These are phyloP conservation scores for Allium cepa DNA, from an alignment of 106 monocot genomes.

Conservation along the genomic window DNA sequence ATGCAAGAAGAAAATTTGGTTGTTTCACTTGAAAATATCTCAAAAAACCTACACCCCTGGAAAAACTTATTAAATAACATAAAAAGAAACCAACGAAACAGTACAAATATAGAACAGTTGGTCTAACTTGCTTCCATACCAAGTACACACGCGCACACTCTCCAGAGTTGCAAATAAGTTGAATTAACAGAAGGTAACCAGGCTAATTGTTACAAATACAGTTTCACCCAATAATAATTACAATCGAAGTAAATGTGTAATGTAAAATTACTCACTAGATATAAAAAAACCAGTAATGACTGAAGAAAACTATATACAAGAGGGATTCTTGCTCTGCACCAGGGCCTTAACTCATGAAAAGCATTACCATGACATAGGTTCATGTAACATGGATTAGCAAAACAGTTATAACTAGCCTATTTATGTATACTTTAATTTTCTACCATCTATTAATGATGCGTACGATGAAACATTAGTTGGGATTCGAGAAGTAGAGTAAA, in stretches of 20 bases:
- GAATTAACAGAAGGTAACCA: background rate
- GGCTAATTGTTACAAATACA: background rate
- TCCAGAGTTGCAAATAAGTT: background rate
- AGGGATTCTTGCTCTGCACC: slow-evolving; percentile 74
- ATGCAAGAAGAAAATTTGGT: slow-evolving; percentile 97
- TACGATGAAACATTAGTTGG: too few relatives aligned
- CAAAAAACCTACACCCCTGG: slow-evolving; percentile 95
- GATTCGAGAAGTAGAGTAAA: too few relatives aligned
- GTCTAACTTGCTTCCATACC: too few relatives aligned
- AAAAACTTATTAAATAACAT: slow-evolving; percentile 2
- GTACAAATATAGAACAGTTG: too few relatives aligned
- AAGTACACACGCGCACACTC: too few relatives aligned
- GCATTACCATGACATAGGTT: slow-evolving; percentile 39
- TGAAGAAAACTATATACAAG: slow-evolving; percentile 73
- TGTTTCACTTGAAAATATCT: slow-evolving; percentile 94
- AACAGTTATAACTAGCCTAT: too few relatives aligned
- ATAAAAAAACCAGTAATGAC: slow-evolving; percentile 80
- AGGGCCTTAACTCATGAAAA: slow-evolving; percentile 49
- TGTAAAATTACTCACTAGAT: background rate
- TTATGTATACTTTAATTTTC: too few relatives aligned
- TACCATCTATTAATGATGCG: too few relatives aligned
- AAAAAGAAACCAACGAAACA: background rate
- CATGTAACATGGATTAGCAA: slow-evolving; percentile 20
- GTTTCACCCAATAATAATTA: background rate
- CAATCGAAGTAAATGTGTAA: background rate